Percentiles rank a stretch among this genome's conserved stretches.
Conservation (phyloP, 2,329 filamentous ascomycete species). For the Colletotrichum tamarilloi region DNA sequence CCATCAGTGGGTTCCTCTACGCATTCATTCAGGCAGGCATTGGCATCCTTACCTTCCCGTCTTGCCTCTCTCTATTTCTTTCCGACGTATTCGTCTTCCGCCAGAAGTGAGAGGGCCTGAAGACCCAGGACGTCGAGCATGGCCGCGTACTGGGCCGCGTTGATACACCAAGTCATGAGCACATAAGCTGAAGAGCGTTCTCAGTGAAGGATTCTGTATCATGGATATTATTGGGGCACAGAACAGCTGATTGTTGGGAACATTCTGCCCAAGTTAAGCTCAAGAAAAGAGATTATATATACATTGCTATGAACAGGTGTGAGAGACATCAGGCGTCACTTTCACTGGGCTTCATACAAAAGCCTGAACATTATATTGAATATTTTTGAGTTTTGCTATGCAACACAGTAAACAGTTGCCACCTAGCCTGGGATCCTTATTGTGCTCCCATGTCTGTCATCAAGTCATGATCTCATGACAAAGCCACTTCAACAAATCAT, state of each 20-base stretch:
- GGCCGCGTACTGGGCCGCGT: too few species aligned
- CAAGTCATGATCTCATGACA: constrained; percentile 13
- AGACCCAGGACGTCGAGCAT: neutral
- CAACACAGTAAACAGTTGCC: neutral
- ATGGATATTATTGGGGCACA: neutral
- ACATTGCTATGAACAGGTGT: neutral
- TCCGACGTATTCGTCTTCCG: neutral
- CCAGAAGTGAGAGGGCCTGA: neutral
- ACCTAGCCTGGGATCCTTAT: neutral
- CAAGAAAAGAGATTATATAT: neutral
- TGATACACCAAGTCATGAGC: too few species aligned
- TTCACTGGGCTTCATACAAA: neutral
- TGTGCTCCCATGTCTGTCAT: constrained; percentile 3
- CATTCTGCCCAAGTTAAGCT: neutral
- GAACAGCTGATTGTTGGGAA: neutral
- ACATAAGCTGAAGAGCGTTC: neutral
- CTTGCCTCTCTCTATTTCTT: neutral
- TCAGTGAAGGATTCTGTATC: neutral
- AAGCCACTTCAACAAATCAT: neutral
- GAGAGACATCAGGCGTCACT: neutral
- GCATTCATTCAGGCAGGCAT: neutral
- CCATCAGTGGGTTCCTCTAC: neutral
- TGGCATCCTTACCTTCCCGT: neutral
- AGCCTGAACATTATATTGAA: neutral
- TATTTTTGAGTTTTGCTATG: neutral